Base-by-base conservation (phyloP, 495 filamentous ascomycete genomes). In the Cercophora newfieldiana region DNA sequence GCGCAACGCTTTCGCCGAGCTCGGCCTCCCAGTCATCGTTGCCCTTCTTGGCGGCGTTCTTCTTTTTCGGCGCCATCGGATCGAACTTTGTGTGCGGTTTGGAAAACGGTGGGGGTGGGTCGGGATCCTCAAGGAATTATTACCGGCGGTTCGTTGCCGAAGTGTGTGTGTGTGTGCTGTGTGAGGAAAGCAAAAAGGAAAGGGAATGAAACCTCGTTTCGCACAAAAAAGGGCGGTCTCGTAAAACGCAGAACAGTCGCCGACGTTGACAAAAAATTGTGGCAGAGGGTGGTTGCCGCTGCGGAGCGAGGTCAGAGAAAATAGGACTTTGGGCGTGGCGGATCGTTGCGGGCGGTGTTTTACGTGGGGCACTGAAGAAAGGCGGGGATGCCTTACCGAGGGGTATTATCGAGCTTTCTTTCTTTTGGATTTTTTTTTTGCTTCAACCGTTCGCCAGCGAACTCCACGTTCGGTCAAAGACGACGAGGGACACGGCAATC, bases 21-120 rank as follows among this genome's bases (percentile, higher is more conserved):
- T 97, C 95, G 44, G 91, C 88, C 72, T 99, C 95, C 95, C 96
- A 98, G 81, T 97, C 92, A 74, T 96, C 92, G 72, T 91, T 85
- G 71, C 86, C 89, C 79, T 90, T 91, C 81, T 92, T 96, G 76
- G 88, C 90, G 78, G 88, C 89, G 83, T 94, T 93, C 84, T 96
- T 95, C 84, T 96, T 97, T 81, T 97, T 97, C 48, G 94, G 93
- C 69, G 93, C 82, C 94, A 97, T 96, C 6, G 68, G 16, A n/a
- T n/a, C n/a, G 54, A 53, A 53, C 5, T 18, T 22, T 29, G 54
- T 18, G 50, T 24, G 19, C 1, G 21, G 1, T 1, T 1, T 14
- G 21, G 16, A 16, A 44, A 44, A 44, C 2, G 37, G 37, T 44
- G 37, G 37, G 37, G 37, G 37, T 44, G 3, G 37, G 12, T 44